phyloP scores from a whole-genome alignment of 75 land plant species.

The Cryptomeria japonica region DNA sequence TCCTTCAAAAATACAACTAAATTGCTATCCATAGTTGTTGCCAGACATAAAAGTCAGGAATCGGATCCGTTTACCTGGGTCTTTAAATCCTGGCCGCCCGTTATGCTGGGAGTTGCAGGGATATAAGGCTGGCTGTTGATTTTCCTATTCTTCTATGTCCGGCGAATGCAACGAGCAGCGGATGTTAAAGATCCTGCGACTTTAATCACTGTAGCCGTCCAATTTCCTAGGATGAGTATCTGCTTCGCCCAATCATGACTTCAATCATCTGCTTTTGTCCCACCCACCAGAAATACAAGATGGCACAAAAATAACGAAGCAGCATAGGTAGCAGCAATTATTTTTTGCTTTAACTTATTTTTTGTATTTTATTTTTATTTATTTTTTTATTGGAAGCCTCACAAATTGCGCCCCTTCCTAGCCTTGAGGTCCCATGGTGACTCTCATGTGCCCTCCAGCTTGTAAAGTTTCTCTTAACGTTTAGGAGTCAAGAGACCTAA shows the following conservation, averaged over 20 bases:
- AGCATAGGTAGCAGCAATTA: background rate
- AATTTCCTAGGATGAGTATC: background rate
- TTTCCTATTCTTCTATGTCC: background rate
- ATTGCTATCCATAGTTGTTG: background rate
- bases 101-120: background rate
- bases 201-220: background rate
- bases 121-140: background rate
- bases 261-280: conserved; percentile 1
- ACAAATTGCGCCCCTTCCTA: background rate
- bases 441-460: background rate
- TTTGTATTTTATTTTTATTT: no score
- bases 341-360: no score
- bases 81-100: background rate
- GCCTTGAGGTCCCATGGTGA: background rate
- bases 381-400: background rate
- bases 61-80: conserved; percentile 10
- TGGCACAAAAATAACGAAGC: background rate
- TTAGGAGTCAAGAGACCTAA: background rate
- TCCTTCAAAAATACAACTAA: background rate
- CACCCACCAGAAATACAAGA: background rate
- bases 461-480: background rate
- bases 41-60: background rate
- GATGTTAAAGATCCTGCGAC: background rate
- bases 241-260: background rate
- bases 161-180: background rate